Percentiles rank a stretch among this genome's conserved stretches.
Evolutionary conservation across 306 rosid genomes (phyloP).

Genomic region (Notholithocarpus densiflorus): DNA sequence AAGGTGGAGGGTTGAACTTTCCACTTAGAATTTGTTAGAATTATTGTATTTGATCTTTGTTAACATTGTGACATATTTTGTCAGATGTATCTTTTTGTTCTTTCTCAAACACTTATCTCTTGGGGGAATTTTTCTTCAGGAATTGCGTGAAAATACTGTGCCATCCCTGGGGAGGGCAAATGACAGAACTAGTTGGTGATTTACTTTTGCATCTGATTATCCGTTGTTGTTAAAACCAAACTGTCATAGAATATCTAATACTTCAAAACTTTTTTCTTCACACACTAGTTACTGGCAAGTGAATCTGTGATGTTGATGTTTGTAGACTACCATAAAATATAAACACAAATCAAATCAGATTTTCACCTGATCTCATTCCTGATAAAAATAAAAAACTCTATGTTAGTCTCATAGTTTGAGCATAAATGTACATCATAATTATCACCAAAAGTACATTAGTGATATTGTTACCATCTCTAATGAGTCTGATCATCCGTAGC

Average conservation of each 20-base stretch:
- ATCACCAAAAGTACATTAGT: background rate
- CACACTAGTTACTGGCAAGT: background rate
- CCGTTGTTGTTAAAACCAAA: background rate
- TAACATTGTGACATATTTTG: background rate
- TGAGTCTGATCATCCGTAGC: too few relatives aligned
- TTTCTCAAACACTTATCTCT: background rate
- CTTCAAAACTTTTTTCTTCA: background rate
- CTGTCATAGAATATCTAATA: background rate
- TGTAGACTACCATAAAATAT: background rate
- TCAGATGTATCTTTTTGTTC: background rate
- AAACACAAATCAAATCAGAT: background rate
- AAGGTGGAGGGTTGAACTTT: background rate
- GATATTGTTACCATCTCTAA: too few relatives aligned
- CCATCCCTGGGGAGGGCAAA: too few relatives aligned
- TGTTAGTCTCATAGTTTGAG: too few relatives aligned
- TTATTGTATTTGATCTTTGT: background rate
- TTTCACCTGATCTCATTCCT: background rate
- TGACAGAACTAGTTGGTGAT: too few relatives aligned
- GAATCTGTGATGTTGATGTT: background rate
- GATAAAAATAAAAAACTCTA: background rate
- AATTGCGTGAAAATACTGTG: too few relatives aligned
- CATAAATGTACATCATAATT: background rate
- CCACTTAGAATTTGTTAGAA: background rate
- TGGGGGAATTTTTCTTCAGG: background rate
- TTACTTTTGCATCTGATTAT: background rate